phyloP scores from a whole-genome alignment of 257 asterid genomes.

The Agastache rugosa region DNA sequence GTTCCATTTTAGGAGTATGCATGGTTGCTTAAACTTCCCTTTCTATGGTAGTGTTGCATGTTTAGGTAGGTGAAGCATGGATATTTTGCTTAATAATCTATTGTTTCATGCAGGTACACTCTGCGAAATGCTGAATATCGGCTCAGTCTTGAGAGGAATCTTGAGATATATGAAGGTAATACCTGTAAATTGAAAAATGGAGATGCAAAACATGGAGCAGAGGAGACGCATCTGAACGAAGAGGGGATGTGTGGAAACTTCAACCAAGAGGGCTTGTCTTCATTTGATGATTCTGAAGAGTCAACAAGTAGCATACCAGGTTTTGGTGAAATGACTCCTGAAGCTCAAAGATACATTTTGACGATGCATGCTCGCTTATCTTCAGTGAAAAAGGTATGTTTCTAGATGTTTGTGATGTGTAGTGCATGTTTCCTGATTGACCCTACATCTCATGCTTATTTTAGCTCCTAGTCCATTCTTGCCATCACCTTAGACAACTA shows the following conservation, averaged over 20 bases:
- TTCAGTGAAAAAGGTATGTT: constrained; percentile 70
- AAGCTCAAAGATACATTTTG: constrained; percentile 72
- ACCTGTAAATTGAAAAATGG: constrained; percentile 47
- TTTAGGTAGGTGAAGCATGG: constrained; percentile 6
- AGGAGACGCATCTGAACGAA: constrained; percentile 42
- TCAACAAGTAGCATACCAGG: constrained; percentile 53
- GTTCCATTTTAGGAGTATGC: not conserved
- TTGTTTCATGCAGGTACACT: constrained; percentile 67
- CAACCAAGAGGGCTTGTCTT: constrained; percentile 44
- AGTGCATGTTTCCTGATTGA: not conserved
- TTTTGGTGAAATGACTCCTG: constrained; percentile 78
- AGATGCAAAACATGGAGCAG: constrained; percentile 47
- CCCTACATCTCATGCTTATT: not conserved
- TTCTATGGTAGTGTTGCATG: constrained; percentile 21
- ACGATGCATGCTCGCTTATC: constrained; percentile 66
- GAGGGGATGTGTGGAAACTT: constrained; percentile 34
- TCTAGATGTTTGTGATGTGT: not conserved
- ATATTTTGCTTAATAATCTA: not conserved
- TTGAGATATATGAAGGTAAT: constrained; percentile 63
- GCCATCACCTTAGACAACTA: not conserved
- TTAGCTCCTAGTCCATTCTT: constrained; percentile 1
- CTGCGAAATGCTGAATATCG: constrained; percentile 92
- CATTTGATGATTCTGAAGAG: constrained; percentile 52
- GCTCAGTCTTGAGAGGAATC: constrained; percentile 88
- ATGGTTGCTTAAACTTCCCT: not conserved